Evolutionary conservation across 176 grass and related monocot species (phyloP), one percentile per base, ranked within the genome.

Genomic region (Aegilops sharonensis): DNA sequence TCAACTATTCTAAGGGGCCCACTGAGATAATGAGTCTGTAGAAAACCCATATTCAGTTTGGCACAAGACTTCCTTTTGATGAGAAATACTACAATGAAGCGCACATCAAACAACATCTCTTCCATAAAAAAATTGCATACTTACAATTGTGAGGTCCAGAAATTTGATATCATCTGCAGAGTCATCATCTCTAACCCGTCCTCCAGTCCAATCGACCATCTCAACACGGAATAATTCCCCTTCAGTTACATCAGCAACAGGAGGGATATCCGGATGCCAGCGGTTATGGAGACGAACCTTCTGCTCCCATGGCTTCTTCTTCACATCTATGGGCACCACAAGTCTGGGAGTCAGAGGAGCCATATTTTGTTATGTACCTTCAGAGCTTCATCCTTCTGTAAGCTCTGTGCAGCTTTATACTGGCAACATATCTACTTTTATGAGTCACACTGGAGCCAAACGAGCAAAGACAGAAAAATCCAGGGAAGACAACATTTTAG

Each of bases 231-330:
- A 95, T 18, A 98, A 31, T 84, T 95, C 96, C 67, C 96, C 92
- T 85, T 95, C 90, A 3, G 63, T 91, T 79, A 94, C 92, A 84
- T 98, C 82, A 76, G 93, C 93, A 77, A 95, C 87, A 11, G 93
- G 81, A 61, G 93, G 93, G 69, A 98, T 98, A 54, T 92, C 84
- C 2, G 88, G 92, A 86, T 98, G 96, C 96, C 93, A 98, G 21
- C 92, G 91, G 60, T 94, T 95, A 80, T 98, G 93, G 15, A 95
- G 91, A 63, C 90, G 92, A 81, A 98, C 70, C 63, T 83, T 87
- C 68, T 98, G 93, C 52, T 95, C 88, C 92, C 90, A 91, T 79
- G 96, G 97, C 82, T 88, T 80, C 86, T 98, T 98, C 83, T 92
- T 94, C 81, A 95, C 86, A 80, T 98, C 94, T 88, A 92, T 65